Evolutionary conservation across 768 basidiomycete genomes (phyloP).

Genomic region (Suillus weaverae): DNA sequence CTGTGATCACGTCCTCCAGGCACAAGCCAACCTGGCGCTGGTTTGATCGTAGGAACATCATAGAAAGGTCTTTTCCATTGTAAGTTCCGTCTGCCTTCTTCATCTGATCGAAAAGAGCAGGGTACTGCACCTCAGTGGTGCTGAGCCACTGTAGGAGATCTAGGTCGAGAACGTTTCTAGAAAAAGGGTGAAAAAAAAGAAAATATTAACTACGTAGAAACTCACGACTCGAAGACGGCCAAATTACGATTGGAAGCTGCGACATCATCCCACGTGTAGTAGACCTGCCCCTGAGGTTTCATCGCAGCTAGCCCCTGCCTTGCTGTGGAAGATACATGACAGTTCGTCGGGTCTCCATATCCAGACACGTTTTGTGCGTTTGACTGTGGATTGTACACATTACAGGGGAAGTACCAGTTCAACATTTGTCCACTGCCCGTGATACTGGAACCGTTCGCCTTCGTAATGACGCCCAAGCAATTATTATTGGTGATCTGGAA

Average conservation of each 20-base stretch:
- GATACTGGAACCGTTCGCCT: constrained; percentile 70
- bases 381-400: constrained; percentile 74
- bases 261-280: constrained; percentile 91
- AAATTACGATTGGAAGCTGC: constrained; percentile 67
- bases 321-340: constrained; percentile 65
- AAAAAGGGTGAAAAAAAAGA: constrained; percentile 11
- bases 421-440: constrained; percentile 56
- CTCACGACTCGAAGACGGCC: constrained; percentile 93
- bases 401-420: constrained; percentile 99
- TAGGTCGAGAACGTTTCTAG: constrained; percentile 86
- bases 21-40: constrained; percentile 73
- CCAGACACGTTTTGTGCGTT: constrained; percentile 67
- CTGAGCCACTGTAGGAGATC: constrained; percentile 84
- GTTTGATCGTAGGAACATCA: constrained; percentile 72
- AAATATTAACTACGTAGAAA: constrained; percentile 18
- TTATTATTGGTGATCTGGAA: constrained; percentile 91
- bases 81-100: constrained; percentile 68
- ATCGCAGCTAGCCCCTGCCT: constrained; percentile 51
- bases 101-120: constrained; percentile 78
- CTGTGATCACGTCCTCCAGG: constrained; percentile 79
- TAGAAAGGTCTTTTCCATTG: constrained; percentile 85
- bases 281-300: constrained; percentile 77
- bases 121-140: constrained; percentile 77
- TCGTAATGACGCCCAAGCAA: constrained; percentile 76
- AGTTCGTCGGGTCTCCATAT: constrained; percentile 65